Evolutionary conservation across 495 filamentous ascomycete species (phyloP).

Genomic region (Penicillium alfredii): DNA sequence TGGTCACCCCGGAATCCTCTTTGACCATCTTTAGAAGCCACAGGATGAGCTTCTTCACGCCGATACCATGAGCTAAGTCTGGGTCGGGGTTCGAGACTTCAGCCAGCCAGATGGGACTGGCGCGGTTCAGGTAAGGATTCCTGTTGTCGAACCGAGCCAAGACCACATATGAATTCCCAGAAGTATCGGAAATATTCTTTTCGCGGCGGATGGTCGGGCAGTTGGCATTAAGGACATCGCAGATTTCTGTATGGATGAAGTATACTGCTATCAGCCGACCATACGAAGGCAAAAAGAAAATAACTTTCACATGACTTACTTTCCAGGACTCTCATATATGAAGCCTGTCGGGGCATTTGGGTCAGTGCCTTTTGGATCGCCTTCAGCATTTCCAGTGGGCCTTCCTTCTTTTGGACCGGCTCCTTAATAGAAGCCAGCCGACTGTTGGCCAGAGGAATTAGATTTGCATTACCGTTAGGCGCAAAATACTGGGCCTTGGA

Average conservation of each 20-base stretch:
- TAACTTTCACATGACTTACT: no score
- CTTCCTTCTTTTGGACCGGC: conserved; percentile 1
- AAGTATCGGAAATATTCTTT: background rate
- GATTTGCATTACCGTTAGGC: conserved; percentile 17
- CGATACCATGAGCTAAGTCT: conserved; percentile 12
- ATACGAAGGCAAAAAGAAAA: no score
- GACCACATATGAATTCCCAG: background rate
- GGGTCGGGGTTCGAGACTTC: conserved; percentile 1
- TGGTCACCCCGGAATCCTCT: conserved; percentile 20
- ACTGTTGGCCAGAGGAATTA: conserved; percentile 17
- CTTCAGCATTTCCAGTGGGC: conserved; percentile 10
- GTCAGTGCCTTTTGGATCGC: background rate
- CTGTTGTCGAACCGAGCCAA: conserved; percentile 17
- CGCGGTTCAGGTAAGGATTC: conserved; percentile 30
- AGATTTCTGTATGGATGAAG: conserved; percentile 20
- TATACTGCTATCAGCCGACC: no score
- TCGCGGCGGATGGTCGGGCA: conserved; percentile 15
- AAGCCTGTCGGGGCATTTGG: background rate
- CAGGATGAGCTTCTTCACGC: conserved; percentile 18
- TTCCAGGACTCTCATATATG: conserved; percentile 2
- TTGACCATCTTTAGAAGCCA: conserved; percentile 26
- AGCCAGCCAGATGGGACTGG: conserved; percentile 22
- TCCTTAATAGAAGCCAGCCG: conserved; percentile 13
- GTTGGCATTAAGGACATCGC: conserved; percentile 16
- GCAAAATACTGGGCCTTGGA: no score